Base-by-base conservation (phyloP, 106 monocot genomes). In the Agapanthus africanus region DNA sequence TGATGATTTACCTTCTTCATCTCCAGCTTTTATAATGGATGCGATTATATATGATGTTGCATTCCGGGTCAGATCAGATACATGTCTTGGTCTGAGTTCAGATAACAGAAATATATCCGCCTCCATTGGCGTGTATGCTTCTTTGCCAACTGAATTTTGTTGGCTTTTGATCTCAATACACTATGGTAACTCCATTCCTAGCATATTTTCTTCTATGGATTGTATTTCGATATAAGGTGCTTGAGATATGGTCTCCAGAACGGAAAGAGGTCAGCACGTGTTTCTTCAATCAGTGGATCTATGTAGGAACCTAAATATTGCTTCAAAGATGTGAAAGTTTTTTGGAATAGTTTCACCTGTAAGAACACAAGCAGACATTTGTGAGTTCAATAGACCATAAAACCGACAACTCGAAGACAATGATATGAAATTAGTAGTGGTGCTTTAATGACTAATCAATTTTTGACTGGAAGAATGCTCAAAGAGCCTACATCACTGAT, bases 41-140 rank as follows among this genome's bases (percentile, higher is more conserved):
- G 59, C 86, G 56, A 71, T 31, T 22, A 31, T 40, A 37, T 74
- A 87, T 2, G 65, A 6, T 59, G 26, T 18, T 23, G 42, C 66
- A 56, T 63, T 52, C 23, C 34, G 15, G 5, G 26, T 76, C 3
- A 77, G 36, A 16, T 63, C 63, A 23, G 63, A 63, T 38, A 38
- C 11, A 38, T 63, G 37, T 38, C 38, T 63, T n/a, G 38, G 75
- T 61, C 51, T 69, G 2, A 11, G 10, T 5, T 82, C 73, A 6
- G 73, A 63, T n/a, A 82, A 3, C 23, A 74, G 32, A 71, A 82
- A 63, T 0, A 87, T 19, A 61, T 82, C 79, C 0, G 51, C 79
- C 13, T 5, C 1, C 19, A 28, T 76, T 7, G 79, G 82, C 49
- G 18, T 57, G 33, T 77, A 79, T n/a, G 26, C 19, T 60, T 69